Evolutionary conservation across 2,329 filamentous ascomycete genomes (phyloP), one percentile per base, ranked within the genome.

Genomic region (Huntiella savannae): DNA sequence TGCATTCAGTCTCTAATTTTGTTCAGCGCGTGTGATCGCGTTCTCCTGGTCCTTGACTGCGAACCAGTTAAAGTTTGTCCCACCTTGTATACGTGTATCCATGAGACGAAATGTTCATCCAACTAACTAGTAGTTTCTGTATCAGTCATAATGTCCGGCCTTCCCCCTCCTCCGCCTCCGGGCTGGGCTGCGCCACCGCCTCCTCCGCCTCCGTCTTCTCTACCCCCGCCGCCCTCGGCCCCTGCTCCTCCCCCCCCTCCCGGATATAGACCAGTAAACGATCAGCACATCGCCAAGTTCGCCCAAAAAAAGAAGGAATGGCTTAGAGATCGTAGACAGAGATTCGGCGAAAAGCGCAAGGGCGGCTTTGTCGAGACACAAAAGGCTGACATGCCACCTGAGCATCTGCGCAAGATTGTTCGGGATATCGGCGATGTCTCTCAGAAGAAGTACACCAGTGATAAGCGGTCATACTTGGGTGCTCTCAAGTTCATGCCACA

Each of bases 401-500:
- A 96, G 68, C 91, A 98, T 73, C 60, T 98, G 60, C 84, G 92
- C 55, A 98, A 98, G 68, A 95, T 96, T 53, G 88, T 98, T 50
- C 86, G 82, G 62, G 91, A 98, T 62, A 98, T 98, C 59, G 92
- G 92, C 55, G 91, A 98, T 69, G 88, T 98, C 43, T 96, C 88
- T 46, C 92, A 98, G 63, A 96, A 95, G 69, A 96, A 95, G 63
- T 98, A 95, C 68, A 95, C 85, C 54, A 94, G 82, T 58, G 91
- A 98, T 67, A 98, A 98, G 71, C 77, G 91, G 54, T 95, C 87
- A 63, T 98, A 98, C 62, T 72, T 98, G 41, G 92, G 92, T 52
- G 91, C 92, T 33, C 66, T 98, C 52, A 98, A 98, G 65, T 98
- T 95, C 66, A 98, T 98, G 91, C 91, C 91, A 1, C 91, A 98